Conservation (phyloP, 768 basidiomycete genomes). For the Tephrocybe sp. region DNA sequence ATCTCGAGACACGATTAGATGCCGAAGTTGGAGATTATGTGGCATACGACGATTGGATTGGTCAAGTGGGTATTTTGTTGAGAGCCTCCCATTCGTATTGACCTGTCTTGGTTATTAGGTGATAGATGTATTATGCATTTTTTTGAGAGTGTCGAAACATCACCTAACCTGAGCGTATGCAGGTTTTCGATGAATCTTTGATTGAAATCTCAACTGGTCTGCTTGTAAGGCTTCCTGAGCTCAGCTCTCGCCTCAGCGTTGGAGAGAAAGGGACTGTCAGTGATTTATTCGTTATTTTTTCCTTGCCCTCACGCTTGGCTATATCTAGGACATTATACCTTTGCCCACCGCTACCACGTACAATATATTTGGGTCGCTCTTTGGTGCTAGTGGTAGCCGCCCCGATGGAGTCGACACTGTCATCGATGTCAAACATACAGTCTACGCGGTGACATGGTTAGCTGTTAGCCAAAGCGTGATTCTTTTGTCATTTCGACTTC, state of each 20-base stretch:
- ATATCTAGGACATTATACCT: slow-evolving; percentile 62
- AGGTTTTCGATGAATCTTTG: slow-evolving; percentile 85
- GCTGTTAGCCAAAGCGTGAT: slow-evolving; percentile 83
- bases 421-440: slow-evolving; percentile 69
- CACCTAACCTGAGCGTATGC: slow-evolving; percentile 5
- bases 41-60: slow-evolving; percentile 82
- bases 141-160: slow-evolving; percentile 71
- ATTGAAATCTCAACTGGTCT: slow-evolving; percentile 63
- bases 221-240: slow-evolving; percentile 72
- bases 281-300: slow-evolving; percentile 10
- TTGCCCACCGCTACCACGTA: slow-evolving; percentile 42
- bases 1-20: slow-evolving; percentile 54
- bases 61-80: slow-evolving; percentile 56
- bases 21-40: slow-evolving; percentile 83
- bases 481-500: slow-evolving; percentile 4
- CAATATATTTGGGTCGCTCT: slow-evolving; percentile 42
- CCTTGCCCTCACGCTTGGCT: slow-evolving; percentile 4
- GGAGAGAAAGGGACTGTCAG: slow-evolving; percentile 76
- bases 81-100: not conserved
- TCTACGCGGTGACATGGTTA: slow-evolving; percentile 82
- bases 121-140: slow-evolving; percentile 3
- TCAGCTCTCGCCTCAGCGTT: slow-evolving; percentile 70
- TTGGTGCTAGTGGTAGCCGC: slow-evolving; percentile 35
- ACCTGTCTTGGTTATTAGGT: not conserved
- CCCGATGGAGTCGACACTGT: slow-evolving; percentile 57